Conservation (phyloP, 129 eudicot species). For the Smallanthus sonchifolius region DNA sequence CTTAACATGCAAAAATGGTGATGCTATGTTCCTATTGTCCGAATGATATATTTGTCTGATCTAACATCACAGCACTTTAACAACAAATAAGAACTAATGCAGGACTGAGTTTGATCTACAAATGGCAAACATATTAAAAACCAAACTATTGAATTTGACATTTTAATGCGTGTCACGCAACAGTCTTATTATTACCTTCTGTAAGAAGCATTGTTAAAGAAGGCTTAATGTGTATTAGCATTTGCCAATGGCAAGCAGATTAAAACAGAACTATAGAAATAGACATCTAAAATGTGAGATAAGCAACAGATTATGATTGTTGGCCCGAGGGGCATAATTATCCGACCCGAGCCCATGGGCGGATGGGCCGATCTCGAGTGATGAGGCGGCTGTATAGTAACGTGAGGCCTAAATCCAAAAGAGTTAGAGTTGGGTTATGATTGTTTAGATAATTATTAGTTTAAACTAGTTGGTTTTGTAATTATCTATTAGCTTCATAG, state of each 20-base stretch:
- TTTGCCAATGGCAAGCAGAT: constrained; percentile 3
- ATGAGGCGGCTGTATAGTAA: no score
- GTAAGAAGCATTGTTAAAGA: not conserved
- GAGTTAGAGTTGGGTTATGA: no score
- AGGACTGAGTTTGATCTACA: constrained; percentile 5
- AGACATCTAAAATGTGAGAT: not conserved
- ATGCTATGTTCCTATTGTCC: not conserved
- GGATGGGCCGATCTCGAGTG: no score
- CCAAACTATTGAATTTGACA: not conserved
- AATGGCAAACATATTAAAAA: not conserved
- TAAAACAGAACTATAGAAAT: not conserved
- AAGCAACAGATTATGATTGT: no score
- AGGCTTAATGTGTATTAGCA: not conserved
- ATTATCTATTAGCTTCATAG: no score
- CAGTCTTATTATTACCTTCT: not conserved
- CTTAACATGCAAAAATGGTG: not conserved
- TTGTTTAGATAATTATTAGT: no score
- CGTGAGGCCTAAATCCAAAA: no score
- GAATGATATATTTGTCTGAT: constrained; percentile 1
- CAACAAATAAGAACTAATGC: not conserved
- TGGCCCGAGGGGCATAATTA: no score
- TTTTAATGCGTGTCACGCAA: not conserved
- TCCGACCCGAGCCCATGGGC: no score
- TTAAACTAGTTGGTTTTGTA: no score
- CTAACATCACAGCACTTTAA: constrained; percentile 5